Evolutionary conservation across 2,329 filamentous ascomycete species (phyloP), one percentile per base, ranked within the genome.

Genomic region (Aspergillus fructus): DNA sequence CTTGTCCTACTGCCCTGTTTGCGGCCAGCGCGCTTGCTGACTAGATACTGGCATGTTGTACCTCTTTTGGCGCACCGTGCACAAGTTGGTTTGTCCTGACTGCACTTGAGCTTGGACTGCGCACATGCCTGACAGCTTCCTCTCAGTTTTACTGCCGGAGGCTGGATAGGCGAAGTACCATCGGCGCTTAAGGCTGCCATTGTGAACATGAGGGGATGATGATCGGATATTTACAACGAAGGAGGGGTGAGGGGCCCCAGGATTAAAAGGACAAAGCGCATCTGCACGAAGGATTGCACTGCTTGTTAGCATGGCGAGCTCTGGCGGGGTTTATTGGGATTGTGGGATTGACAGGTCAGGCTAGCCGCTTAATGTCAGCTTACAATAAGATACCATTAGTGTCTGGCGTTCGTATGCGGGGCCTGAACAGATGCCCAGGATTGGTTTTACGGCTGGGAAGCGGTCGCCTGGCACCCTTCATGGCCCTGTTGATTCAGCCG

Each of bases 51-150:
- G 33, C 53, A 56, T 21, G 40, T 12, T 19, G 47, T 56, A 21
- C 47, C 47, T 45, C 53, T 49, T 40, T 56, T 56, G 7, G 41
- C 21, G 12, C 53, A 56, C 15, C 53, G 46, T 42, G 47, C 40
- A 33, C 53, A 56, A 4, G 47, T 56, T 9, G 53, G 53, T 19
- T 50, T 56, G n/a, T 56, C 53, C 40, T 56, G 46, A 39, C 53
- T 56, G 41, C 53, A 56, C 27, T 56, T 56, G 12, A 56, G 34
- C 40, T 56, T 56, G n/a, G 53, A 56, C n/a, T 46, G 8, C 15
- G 53, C 47, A 43, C 53, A 56, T 15, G 47, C 47, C 21, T 56
- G 47, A 30, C 53, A 56, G 30, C 53, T 56, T 27, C 47, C 53
- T 39, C 53, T 47, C 23, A 56, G 41, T 19, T 56, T 56, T 40